Conservation (phyloP, 352 stramenopile genomes). For the Pythium grandisporangium region DNA sequence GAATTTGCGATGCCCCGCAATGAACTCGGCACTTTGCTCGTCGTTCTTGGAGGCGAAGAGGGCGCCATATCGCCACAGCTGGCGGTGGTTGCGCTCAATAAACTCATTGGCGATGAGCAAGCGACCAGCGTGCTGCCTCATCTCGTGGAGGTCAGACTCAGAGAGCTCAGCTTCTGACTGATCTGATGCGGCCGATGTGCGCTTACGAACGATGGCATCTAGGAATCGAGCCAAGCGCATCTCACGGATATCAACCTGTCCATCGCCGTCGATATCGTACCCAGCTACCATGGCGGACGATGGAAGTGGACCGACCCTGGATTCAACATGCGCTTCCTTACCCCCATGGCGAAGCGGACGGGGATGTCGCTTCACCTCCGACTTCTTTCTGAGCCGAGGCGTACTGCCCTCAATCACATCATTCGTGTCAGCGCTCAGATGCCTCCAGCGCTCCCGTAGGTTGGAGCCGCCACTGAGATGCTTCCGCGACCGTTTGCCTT, state of each 20-base stretch:
- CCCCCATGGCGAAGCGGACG: too few relatives aligned
- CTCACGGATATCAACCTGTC: constrained; percentile 51
- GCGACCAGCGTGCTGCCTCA: constrained; percentile 40
- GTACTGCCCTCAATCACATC: constrained; percentile 26
- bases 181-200: neutral
- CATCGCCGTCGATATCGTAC: constrained; percentile 64
- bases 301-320: too few relatives aligned
- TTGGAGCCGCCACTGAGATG: constrained; percentile 38
- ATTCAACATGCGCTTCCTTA: too few relatives aligned
- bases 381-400: constrained; percentile 6
- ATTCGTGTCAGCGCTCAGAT: constrained; percentile 30
- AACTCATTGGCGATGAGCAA: constrained; percentile 65
- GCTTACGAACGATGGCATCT: constrained; percentile 37
- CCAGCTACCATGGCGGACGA: too few relatives aligned
- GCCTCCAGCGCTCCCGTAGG: constrained; percentile 38
- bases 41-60: constrained; percentile 57
- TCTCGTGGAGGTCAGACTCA: constrained; percentile 28
- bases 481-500: constrained; percentile 52
- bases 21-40: constrained; percentile 47
- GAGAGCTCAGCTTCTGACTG: constrained; percentile 1
- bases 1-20: constrained; percentile 58
- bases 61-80: constrained; percentile 51
- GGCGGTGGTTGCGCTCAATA: constrained; percentile 52
- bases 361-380: neutral
- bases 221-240: constrained; percentile 60